Conservation (phyloP, 83 land plant species). For the Picea abies region DNA sequence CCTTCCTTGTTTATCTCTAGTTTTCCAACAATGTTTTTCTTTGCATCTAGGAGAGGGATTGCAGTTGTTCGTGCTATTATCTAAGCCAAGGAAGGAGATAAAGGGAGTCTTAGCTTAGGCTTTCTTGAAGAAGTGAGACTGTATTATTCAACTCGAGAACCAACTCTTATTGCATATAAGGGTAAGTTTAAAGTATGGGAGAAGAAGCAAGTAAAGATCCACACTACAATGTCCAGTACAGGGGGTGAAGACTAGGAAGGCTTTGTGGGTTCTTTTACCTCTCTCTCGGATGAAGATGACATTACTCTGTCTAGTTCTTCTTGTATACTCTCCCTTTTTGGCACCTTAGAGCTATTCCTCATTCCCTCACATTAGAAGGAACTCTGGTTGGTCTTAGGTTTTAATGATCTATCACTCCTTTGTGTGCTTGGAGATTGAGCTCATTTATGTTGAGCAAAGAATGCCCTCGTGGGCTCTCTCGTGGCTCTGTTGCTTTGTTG, state of each 20-base stretch:
- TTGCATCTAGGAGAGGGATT: slow-evolving; percentile 39
- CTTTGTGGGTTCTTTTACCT: slow-evolving; percentile 35
- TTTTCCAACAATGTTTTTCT: slow-evolving; percentile 36
- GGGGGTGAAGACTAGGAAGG: slow-evolving; percentile 37
- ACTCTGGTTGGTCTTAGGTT: no score
- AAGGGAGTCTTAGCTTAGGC: slow-evolving; percentile 32
- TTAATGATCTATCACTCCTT: no score
- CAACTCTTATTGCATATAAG: slow-evolving; percentile 28
- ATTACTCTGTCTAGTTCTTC: background rate
- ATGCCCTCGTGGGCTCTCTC: no score
- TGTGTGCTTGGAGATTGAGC: no score
- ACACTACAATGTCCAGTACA: background rate
- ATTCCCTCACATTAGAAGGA: no score
- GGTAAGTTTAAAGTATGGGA: no score
- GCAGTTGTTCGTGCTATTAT: slow-evolving; percentile 33
- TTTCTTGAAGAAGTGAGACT: slow-evolving; percentile 34
- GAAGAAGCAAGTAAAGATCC: background rate
- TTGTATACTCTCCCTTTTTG: no score
- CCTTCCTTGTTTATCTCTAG: slow-evolving; percentile 30
- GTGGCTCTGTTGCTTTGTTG: no score
- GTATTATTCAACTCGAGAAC: slow-evolving; percentile 34
- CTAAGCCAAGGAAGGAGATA: slow-evolving; percentile 36
- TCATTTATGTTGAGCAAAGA: no score
- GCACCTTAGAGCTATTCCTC: no score
- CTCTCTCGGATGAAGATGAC: slow-evolving; percentile 47